phyloP scores from a whole-genome alignment of 805 yeast species.

The Kuraishia cidri region DNA sequence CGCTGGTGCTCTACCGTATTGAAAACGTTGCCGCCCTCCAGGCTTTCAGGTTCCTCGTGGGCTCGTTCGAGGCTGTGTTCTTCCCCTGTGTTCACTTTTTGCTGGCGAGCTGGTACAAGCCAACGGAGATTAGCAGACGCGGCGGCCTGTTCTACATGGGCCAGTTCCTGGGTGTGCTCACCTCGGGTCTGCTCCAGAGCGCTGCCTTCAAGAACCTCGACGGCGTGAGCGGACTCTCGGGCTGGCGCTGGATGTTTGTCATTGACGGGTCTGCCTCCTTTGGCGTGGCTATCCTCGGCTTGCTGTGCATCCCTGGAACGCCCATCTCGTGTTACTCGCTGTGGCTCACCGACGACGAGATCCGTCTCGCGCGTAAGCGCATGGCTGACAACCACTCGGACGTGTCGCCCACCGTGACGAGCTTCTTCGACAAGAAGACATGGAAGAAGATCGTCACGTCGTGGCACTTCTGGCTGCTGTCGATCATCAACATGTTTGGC shows the following conservation, averaged over 20 bases:
- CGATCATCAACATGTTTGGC: slow-evolving; percentile 46
- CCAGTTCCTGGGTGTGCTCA: slow-evolving; percentile 49
- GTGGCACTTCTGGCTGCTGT: slow-evolving; percentile 54
- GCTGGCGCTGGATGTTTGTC: slow-evolving; percentile 50
- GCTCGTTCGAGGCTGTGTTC: slow-evolving; percentile 62
- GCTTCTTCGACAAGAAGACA: slow-evolving; percentile 27
- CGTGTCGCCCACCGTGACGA: slow-evolving; percentile 15
- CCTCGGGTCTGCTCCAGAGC: slow-evolving; percentile 45
- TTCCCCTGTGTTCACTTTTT: slow-evolving; percentile 55
- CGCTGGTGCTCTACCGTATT: slow-evolving; percentile 45
- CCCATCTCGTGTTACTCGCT: slow-evolving; percentile 45
- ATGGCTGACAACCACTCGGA: slow-evolving; percentile 20
- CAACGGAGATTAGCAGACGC: slow-evolving; percentile 50
- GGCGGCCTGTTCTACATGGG: slow-evolving; percentile 59
- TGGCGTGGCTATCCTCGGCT: slow-evolving; percentile 19
- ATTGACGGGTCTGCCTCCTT: slow-evolving; percentile 39
- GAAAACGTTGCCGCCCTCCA: slow-evolving; percentile 40
- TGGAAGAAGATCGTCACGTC: slow-evolving; percentile 46
- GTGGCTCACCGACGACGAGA: slow-evolving; percentile 44
- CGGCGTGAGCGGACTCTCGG: slow-evolving; percentile 21
- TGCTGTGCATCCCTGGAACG: slow-evolving; percentile 50
- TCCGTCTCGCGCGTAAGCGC: slow-evolving; percentile 35
- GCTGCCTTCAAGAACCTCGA: slow-evolving; percentile 20
- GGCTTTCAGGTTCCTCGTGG: slow-evolving; percentile 59
- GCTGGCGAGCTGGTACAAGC: slow-evolving; percentile 48